A percentile compares a stretch with the other conserved stretches of the same genome.
phyloP scores from a whole-genome alignment of 192 early-diverging fungal genomes.

The Coemansia guatemalensis region DNA sequence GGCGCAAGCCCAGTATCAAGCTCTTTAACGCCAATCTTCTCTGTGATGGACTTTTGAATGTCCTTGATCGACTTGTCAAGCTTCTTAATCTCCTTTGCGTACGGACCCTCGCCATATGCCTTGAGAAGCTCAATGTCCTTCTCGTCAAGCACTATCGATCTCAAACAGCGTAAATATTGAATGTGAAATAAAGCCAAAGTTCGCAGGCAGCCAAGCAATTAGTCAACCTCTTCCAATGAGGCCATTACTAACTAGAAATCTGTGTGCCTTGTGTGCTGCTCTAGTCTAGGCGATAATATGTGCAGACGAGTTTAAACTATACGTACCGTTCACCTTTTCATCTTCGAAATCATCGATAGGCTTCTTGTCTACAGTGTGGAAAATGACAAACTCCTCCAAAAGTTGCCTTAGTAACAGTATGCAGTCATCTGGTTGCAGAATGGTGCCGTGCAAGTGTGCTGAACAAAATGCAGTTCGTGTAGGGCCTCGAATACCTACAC shows the following conservation, averaged over 20 bases:
- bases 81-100: slow-evolving; percentile 92
- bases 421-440: neutral
- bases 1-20: slow-evolving; percentile 97
- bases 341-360: slow-evolving; percentile 72
- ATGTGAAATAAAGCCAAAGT: neutral
- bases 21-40: slow-evolving; percentile 99
- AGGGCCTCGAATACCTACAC: slow-evolving; percentile 60
- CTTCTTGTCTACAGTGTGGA: slow-evolving; percentile 68
- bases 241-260: neutral
- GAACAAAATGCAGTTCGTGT: neutral
- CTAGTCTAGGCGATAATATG: neutral
- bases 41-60: slow-evolving; percentile 96
- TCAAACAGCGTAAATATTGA: neutral
- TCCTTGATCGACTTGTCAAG: slow-evolving; percentile 96
- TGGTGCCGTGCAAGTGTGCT: neutral
- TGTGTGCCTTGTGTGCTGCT: neutral
- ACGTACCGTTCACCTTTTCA: slow-evolving; percentile 82
- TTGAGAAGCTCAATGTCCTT: slow-evolving; percentile 54
- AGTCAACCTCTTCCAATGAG: neutral
- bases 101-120: slow-evolving; percentile 95
- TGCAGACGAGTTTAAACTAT: neutral
- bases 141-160: slow-evolving; percentile 39
- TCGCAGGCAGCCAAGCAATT: neutral
- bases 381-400: neutral
- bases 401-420: neutral